Evolutionary conservation across 805 yeast species (phyloP), one percentile per base, ranked within the genome.

Genomic region (Candida montana): DNA sequence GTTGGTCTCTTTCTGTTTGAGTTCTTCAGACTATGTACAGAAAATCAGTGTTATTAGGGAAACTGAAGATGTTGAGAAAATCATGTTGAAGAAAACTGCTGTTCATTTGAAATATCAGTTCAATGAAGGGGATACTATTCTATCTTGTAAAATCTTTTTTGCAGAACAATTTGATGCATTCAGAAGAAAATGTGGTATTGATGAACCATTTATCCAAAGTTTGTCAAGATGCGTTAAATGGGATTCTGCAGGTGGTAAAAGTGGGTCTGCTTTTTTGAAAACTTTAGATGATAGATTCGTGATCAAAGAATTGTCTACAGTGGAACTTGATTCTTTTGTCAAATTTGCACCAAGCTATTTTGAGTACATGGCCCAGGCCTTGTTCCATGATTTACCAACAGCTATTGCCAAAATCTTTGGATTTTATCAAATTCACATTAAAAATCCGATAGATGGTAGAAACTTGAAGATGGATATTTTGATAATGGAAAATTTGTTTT

Each of bases 81-180:
- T 77, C 17, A 79, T 93, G 87, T 69, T 83, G 40, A 86, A 85
- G 54, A 81, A 81, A 55, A 83, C 87, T 2, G 93, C 95, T 0
- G 85, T 86, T 39, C 99, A 95, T 65, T 70, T 95, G 58, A 81
- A 89, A 55, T 93, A 91, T 60, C 96, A 90, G 58, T 88, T 88
- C 59, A 83, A 83, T 51, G 96, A 90, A 58, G 95, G 90, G 0
- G 72, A 73, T 29, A 84, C 96, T 0, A 76, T 77, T 15, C 70
- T 93, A 51, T 84, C 96, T 4, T 93, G 99, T 64, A 91, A 91
- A 62, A 83, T 95, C 7, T 93, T 91, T 59, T 93, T 83, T 68
- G 85, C 96, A 6, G 98, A 91, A 54, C 98, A 93, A 58, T 93
- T 93, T 65, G 97, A 91, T 57, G 97, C 98, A 0, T 81, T 93